Conservation (phyloP, 2,329 filamentous ascomycete genomes). For the Eutypa lata region DNA sequence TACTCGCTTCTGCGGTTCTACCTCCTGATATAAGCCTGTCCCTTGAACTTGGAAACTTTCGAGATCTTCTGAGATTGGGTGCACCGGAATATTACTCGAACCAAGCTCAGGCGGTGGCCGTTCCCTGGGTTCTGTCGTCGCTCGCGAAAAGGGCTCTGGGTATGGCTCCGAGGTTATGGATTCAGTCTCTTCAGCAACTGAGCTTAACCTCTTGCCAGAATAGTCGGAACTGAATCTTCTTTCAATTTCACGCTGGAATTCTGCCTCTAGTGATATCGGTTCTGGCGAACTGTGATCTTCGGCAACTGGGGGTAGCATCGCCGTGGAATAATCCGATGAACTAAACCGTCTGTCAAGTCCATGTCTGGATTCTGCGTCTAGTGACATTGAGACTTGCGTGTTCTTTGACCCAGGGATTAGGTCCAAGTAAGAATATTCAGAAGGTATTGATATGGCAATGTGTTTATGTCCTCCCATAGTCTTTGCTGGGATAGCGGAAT, state of each 20-base stretch:
- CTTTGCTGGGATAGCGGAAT: conserved; percentile 52
- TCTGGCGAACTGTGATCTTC: conserved; percentile 2
- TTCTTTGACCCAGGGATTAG: conserved; percentile 21
- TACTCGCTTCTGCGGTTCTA: too few relatives aligned
- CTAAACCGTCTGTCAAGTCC: too few relatives aligned
- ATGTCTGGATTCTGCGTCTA: too few relatives aligned
- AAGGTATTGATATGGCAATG: conserved; percentile 60
- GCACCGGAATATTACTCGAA: too few relatives aligned
- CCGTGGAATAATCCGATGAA: too few relatives aligned
- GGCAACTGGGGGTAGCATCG: too few relatives aligned
- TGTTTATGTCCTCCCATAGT: conserved; percentile 53
- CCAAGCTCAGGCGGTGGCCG: too few relatives aligned
- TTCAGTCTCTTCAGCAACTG: conserved; percentile 31
- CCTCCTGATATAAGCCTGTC: too few relatives aligned
- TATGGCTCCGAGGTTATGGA: too few relatives aligned
- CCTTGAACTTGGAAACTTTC: too few relatives aligned
- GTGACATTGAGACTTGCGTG: too few relatives aligned
- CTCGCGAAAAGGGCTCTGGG: neutral
- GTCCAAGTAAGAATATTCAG: conserved; percentile 45
- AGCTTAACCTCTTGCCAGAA: conserved; percentile 29
- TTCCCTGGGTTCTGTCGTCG: neutral
- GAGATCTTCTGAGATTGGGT: too few relatives aligned
- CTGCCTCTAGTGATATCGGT: conserved; percentile 12
- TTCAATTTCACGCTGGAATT: conserved; percentile 14
- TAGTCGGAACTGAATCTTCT: conserved; percentile 12